Evolutionary conservation across 176 grass and related monocot species (phyloP).

Genomic region (Oryza glaberrima): DNA sequence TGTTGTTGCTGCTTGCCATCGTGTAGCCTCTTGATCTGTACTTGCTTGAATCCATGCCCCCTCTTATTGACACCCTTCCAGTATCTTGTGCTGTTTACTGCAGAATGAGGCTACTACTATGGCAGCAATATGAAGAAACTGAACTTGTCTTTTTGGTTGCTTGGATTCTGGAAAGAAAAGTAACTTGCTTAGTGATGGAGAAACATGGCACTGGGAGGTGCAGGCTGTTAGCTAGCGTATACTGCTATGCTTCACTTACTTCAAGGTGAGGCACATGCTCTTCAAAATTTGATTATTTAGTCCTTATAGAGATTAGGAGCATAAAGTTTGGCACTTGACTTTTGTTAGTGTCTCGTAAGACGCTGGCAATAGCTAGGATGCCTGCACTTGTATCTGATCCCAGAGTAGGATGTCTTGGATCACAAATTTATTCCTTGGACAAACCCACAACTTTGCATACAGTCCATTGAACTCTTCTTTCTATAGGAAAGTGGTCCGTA

Average conservation of each 20-base stretch:
- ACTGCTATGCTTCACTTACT: slow-evolving; percentile 31
- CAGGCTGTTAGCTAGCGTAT: not conserved
- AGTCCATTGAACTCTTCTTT: slow-evolving; percentile 4
- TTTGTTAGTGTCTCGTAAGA: slow-evolving; percentile 26
- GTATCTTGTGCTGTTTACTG: slow-evolving; percentile 47
- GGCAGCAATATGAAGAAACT: slow-evolving; percentile 50
- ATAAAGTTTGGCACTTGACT: slow-evolving; percentile 33
- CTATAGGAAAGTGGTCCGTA: not conserved
- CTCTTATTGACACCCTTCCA: slow-evolving; percentile 41
- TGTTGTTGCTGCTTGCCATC: slow-evolving; percentile 53
- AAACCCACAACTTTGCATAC: slow-evolving; percentile 10
- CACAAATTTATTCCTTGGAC: slow-evolving; percentile 1
- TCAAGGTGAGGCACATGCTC: slow-evolving; percentile 47
- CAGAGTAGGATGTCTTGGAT: slow-evolving; percentile 27
- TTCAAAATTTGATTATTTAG: slow-evolving; percentile 30
- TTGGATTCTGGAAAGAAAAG: slow-evolving; percentile 54
- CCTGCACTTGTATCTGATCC: slow-evolving; percentile 40
- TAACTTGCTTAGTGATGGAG: slow-evolving; percentile 47
- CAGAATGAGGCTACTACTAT: slow-evolving; percentile 12
- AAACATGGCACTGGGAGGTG: slow-evolving; percentile 11
- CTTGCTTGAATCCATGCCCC: slow-evolving; percentile 48
- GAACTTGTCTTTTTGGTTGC: slow-evolving; percentile 46
- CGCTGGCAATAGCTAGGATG: slow-evolving; percentile 24
- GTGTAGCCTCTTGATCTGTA: slow-evolving; percentile 45
- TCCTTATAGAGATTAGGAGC: slow-evolving; percentile 3